phyloP scores from a whole-genome alignment of 208 protist genomes.

The Vickermania ingenoplastis region DNA sequence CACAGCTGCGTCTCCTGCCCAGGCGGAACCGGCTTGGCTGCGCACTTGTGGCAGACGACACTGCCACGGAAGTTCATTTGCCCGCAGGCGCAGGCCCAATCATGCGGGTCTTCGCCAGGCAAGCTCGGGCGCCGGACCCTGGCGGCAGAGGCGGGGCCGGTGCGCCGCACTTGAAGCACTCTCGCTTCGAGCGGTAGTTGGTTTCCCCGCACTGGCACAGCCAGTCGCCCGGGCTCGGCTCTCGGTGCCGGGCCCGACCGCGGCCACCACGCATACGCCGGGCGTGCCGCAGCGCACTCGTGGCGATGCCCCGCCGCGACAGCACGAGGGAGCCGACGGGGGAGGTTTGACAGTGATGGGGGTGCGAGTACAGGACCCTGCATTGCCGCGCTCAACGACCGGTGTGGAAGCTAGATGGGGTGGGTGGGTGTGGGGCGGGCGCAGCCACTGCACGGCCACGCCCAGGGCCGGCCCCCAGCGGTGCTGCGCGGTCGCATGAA shows the following conservation, averaged over 20 bases:
- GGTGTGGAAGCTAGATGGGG: too few species aligned
- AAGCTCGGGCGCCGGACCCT: constrained; percentile 61
- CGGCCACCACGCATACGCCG: constrained; percentile 40
- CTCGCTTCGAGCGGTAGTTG: constrained; percentile 79
- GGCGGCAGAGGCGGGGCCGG: constrained; percentile 81
- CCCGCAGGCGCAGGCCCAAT: constrained; percentile 88
- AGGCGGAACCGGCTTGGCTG: constrained; percentile 72
- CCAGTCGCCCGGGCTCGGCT: constrained; percentile 76
- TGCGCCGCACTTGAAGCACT: constrained; percentile 87
- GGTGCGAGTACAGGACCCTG: too few species aligned
- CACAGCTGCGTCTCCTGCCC: constrained; percentile 76
- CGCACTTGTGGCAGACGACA: constrained; percentile 76
- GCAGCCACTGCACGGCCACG: neutral
- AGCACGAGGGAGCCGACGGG: neutral
- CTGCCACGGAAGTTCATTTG: constrained; percentile 87
- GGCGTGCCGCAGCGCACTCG: constrained; percentile 10
- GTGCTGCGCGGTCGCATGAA: too few species aligned
- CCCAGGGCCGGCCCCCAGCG: neutral
- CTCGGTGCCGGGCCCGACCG: constrained; percentile 37
- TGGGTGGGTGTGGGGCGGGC: neutral
- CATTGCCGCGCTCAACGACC: too few species aligned
- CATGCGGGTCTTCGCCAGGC: constrained; percentile 83
- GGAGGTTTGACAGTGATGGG: neutral
- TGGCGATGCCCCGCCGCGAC: neutral
- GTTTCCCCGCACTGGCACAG: constrained; percentile 81